Conservation (phyloP, 116 monocot genomes). For the Dioscorea cayenensis region DNA sequence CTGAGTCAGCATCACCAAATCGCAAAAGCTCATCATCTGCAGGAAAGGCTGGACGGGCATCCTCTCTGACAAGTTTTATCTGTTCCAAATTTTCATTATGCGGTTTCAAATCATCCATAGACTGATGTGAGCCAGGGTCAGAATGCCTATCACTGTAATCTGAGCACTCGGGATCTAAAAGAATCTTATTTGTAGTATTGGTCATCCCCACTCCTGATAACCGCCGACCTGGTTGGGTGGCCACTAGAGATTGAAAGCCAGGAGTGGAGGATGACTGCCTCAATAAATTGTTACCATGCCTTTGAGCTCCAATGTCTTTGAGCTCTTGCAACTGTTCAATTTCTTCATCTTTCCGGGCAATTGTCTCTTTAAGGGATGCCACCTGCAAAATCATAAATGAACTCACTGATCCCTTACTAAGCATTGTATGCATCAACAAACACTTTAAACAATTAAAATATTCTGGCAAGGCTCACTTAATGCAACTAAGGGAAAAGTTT, state of each 20-base stretch:
- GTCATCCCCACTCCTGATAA: constrained; percentile 14
- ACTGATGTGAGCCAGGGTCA: constrained; percentile 31
- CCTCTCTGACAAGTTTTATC: constrained; percentile 14
- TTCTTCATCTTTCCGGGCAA: constrained; percentile 80
- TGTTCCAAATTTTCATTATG: constrained; percentile 14
- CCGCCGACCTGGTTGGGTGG: constrained; percentile 7
- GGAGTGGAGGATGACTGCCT: constrained; percentile 52
- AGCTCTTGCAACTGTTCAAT: constrained; percentile 63
- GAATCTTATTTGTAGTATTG: constrained; percentile 15
- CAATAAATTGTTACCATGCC: constrained; percentile 15
- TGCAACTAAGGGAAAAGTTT: no score
- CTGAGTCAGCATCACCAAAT: constrained; percentile 47
- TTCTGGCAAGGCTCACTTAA: no score
- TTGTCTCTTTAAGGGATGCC: constrained; percentile 64
- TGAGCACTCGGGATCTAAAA: constrained; percentile 30
- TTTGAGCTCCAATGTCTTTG: constrained; percentile 40
- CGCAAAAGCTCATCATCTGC: constrained; percentile 28
- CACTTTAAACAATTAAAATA: not conserved
- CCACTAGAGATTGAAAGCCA: constrained; percentile 16
- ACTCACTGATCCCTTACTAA: not conserved
- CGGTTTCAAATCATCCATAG: constrained; percentile 18
- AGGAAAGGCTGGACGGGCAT: constrained; percentile 4
- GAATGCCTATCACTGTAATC: constrained; percentile 41
- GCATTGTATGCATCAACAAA: not conserved
- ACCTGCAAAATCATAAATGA: constrained; percentile 35